These are phyloP conservation scores for Verticillium longisporum DNA, from an alignment of 2,329 filamentous ascomycete species.

Conservation along the genomic window DNA sequence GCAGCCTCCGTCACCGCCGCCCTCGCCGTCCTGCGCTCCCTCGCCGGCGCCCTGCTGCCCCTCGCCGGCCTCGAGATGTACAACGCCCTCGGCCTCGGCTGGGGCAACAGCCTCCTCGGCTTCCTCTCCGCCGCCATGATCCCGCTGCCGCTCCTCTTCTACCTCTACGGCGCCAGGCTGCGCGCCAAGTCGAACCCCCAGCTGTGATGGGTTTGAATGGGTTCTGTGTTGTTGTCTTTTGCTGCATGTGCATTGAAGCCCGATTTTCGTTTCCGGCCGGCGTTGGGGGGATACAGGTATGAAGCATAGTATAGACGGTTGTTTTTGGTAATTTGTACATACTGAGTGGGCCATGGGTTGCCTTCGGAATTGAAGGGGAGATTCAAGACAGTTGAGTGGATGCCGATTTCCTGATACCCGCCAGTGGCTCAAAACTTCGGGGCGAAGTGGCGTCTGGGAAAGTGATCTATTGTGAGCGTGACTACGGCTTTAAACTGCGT, in stretches of 20 bases:
- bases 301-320: too few relatives aligned
- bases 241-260: neutral
- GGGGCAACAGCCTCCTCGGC: conserved; percentile 32
- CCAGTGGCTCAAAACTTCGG: too few relatives aligned
- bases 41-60: conserved; percentile 30
- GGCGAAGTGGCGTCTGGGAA: too few relatives aligned
- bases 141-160: conserved; percentile 30
- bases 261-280: neutral
- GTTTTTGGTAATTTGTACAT: too few relatives aligned
- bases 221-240: neutral
- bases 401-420: too few relatives aligned
- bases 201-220: neutral
- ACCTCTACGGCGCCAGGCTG: conserved; percentile 27
- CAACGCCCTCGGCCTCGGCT: conserved; percentile 29
- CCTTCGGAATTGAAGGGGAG: too few relatives aligned
- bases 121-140: conserved; percentile 29
- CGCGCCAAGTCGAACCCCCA: conserved; percentile 15
- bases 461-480: too few relatives aligned
- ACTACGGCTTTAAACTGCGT: too few relatives aligned
- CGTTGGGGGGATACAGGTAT: neutral
- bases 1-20: conserved; percentile 33
- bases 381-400: too few relatives aligned
- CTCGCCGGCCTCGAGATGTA: conserved; percentile 32
- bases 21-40: conserved; percentile 26
- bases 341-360: too few relatives aligned